Conservation (phyloP, 73 alveolate species). For the Stentor coeruleus region DNA sequence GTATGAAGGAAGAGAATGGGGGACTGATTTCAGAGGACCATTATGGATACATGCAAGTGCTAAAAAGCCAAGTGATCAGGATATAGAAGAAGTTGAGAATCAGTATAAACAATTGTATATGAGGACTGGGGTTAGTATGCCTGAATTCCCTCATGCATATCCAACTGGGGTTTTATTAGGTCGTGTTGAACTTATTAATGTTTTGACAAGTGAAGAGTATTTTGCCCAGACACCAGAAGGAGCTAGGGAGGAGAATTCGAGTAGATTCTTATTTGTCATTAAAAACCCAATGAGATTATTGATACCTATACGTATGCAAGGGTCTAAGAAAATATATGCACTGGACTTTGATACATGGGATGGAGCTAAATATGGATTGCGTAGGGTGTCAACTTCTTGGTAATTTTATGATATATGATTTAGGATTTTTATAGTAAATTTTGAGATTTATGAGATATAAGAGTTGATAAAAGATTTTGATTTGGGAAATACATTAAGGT, state of each 20-base stretch:
- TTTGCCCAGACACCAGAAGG: conserved; percentile 39
- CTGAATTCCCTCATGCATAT: conserved; percentile 69
- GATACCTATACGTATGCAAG: conserved; percentile 66
- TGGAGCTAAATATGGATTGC: conserved; percentile 42
- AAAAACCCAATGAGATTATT: conserved; percentile 66
- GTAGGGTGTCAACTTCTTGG: conserved; percentile 44
- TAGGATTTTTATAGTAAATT: no score
- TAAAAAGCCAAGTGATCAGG: conserved; percentile 50
- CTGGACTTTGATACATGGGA: conserved; percentile 37
- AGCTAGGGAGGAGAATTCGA: conserved; percentile 57
- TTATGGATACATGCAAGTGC: conserved; percentile 82
- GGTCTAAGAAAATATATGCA: conserved; percentile 46
- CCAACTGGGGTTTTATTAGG: conserved; percentile 74
- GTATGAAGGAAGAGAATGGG: conserved; percentile 71
- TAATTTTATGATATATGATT: no score
- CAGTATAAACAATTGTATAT: conserved; percentile 45
- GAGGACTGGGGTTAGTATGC: conserved; percentile 35
- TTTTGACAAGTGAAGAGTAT: conserved; percentile 57
- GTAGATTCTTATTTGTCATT: conserved; percentile 54
- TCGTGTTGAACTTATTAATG: conserved; percentile 66
- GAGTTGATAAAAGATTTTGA: no score
- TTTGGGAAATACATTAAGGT: no score
- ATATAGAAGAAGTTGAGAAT: conserved; percentile 47
- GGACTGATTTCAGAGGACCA: conserved; percentile 66
- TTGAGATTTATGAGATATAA: no score